Conservation (phyloP, 306 rosid genomes). For the Lithocarpus polystachyus region DNA sequence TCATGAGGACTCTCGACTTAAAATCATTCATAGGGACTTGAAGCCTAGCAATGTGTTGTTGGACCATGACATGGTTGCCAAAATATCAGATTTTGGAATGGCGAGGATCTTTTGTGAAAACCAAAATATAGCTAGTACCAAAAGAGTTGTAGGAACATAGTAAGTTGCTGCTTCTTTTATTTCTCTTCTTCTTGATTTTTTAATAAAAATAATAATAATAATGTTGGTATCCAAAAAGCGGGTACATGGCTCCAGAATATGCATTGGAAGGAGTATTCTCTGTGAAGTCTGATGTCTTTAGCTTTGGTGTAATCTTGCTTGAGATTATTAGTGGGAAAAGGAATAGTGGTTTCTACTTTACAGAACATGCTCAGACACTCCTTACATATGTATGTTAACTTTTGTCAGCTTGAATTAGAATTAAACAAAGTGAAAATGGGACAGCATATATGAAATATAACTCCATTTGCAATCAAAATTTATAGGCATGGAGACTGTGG, state of each 20-base stretch:
- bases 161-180: slow-evolving; percentile 18
- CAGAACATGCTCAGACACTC: slow-evolving; percentile 36
- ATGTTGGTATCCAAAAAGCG: slow-evolving; percentile 20
- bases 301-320: slow-evolving; percentile 42
- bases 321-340: slow-evolving; percentile 46
- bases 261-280: slow-evolving; percentile 49
- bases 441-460: background rate
- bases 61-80: slow-evolving; percentile 42
- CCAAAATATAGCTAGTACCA: slow-evolving; percentile 38
- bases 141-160: slow-evolving; percentile 50
- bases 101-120: slow-evolving; percentile 41
- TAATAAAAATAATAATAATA: no score
- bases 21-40: slow-evolving; percentile 49
- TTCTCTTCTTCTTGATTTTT: no score
- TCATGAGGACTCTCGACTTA: slow-evolving; percentile 52
- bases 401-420: background rate
- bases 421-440: no score
- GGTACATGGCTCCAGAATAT: slow-evolving; percentile 59
- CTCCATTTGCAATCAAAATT: background rate
- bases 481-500: slow-evolving; percentile 61
- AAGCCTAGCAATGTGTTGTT: slow-evolving; percentile 48
- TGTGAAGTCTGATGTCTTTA: slow-evolving; percentile 42
- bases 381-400: slow-evolving; percentile 28
- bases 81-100: slow-evolving; percentile 57
- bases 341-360: slow-evolving; percentile 26